A percentile compares a stretch with the other conserved stretches of the same genome.
Conservation (phyloP, 2,329 filamentous ascomycete species). For the Paecilomyces fulvus region DNA sequence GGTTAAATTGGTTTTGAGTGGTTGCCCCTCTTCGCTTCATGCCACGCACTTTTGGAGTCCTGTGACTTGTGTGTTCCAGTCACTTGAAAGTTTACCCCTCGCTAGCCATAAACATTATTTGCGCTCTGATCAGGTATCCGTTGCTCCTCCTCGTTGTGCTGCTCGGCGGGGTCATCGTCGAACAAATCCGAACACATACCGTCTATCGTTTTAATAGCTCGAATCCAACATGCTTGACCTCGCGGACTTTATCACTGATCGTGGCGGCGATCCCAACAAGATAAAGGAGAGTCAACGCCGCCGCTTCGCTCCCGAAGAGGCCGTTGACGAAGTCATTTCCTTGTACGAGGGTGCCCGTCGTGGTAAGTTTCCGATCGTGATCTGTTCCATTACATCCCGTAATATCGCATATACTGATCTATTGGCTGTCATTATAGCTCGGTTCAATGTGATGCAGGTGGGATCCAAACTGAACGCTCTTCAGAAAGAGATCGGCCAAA, state of each 20-base stretch:
- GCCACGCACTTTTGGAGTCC: background rate
- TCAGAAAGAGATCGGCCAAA: slow-evolving; percentile 81
- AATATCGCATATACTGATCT: background rate
- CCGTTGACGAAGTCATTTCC: slow-evolving; percentile 83
- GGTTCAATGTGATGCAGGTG: slow-evolving; percentile 71
- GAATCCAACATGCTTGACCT: slow-evolving; percentile 59
- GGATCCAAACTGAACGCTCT: slow-evolving; percentile 78
- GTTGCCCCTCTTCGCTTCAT: background rate
- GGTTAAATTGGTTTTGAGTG: background rate
- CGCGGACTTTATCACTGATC: slow-evolving; percentile 71
- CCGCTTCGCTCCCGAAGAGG: slow-evolving; percentile 69
- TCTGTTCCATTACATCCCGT: background rate
- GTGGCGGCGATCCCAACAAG: slow-evolving; percentile 82
- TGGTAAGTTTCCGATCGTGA: slow-evolving; percentile 42
- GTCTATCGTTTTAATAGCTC: background rate
- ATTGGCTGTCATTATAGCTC: slow-evolving; percentile 38
- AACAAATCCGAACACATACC: background rate
- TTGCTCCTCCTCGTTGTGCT: background rate
- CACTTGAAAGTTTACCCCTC: background rate
- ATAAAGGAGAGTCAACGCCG: slow-evolving; percentile 86
- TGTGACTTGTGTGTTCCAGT: background rate
- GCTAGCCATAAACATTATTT: background rate
- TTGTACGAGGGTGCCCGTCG: slow-evolving; percentile 78
- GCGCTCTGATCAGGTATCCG: background rate
- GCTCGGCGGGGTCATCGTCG: background rate